These are phyloP conservation scores for Rhizopogon salebrosus DNA, from an alignment of 768 basidiomycete species.

Conservation along the genomic window DNA sequence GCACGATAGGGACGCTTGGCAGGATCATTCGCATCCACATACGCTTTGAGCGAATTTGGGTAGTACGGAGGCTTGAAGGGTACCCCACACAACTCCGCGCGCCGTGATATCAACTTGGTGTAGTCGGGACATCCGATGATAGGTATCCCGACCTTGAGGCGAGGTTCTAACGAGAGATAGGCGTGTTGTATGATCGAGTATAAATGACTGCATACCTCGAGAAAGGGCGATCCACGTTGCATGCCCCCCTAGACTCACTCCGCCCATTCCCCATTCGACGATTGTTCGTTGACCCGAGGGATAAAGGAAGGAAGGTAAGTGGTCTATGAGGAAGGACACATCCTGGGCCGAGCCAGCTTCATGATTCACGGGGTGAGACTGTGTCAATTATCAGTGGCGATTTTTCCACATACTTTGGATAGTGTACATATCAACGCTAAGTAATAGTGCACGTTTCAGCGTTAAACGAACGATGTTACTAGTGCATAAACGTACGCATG, in stretches of 20 bases:
- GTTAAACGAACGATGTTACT: background rate
- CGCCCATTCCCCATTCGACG: slow-evolving; percentile 65
- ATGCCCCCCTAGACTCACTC: slow-evolving; percentile 83
- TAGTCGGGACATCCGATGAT: slow-evolving; percentile 75
- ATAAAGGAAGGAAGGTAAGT: slow-evolving; percentile 69
- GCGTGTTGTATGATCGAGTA: background rate
- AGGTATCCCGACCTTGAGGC: slow-evolving; percentile 41
- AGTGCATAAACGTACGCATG: slow-evolving; percentile 21
- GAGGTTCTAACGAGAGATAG: slow-evolving; percentile 31
- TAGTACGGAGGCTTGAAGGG: slow-evolving; percentile 47
- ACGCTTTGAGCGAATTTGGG: slow-evolving; percentile 45
- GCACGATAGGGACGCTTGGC: slow-evolving; percentile 36
- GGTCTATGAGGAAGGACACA: slow-evolving; percentile 77
- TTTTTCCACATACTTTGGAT: slow-evolving; percentile 21
- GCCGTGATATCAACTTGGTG: slow-evolving; percentile 45
- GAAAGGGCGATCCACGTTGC: slow-evolving; percentile 69
- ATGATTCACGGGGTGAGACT: background rate
- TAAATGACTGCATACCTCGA: slow-evolving; percentile 27
- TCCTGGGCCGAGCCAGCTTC: slow-evolving; percentile 64
- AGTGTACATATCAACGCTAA: slow-evolving; percentile 26
- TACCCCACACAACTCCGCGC: slow-evolving; percentile 45
- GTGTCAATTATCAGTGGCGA: background rate
- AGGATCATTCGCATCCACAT: slow-evolving; percentile 46
- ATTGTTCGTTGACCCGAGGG: slow-evolving; percentile 58
- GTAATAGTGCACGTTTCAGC: slow-evolving; percentile 4